A percentile compares a stretch with the other conserved stretches of the same genome.
Conservation (phyloP, 257 asterid species). For the Solanum acaule region DNA sequence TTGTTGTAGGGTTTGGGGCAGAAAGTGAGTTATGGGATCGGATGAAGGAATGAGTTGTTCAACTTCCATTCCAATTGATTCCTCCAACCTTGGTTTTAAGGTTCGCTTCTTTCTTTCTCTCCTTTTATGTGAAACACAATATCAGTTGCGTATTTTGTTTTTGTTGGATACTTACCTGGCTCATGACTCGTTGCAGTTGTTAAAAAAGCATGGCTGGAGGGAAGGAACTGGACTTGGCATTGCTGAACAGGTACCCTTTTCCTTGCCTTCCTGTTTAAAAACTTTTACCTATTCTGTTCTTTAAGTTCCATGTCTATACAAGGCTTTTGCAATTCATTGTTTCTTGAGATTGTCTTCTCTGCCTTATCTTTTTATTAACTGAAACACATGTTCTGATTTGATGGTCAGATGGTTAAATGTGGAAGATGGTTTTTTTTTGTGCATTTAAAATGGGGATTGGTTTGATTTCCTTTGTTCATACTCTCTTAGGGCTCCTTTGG, state of each 20-base stretch:
- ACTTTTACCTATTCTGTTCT: background rate
- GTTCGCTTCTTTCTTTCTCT: background rate
- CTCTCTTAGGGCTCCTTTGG: background rate
- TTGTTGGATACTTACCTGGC: background rate
- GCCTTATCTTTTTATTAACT: background rate
- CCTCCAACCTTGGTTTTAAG: slow-evolving; percentile 16
- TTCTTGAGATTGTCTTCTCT: background rate
- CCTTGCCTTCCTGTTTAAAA: background rate
- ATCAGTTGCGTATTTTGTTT: background rate
- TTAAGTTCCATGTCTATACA: background rate
- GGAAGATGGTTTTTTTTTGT: background rate
- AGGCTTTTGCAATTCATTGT: background rate
- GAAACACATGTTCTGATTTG: background rate
- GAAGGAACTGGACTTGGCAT: slow-evolving; percentile 8
- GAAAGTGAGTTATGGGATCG: background rate
- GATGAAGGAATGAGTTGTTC: background rate
- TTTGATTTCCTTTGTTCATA: background rate
- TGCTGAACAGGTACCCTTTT: background rate
- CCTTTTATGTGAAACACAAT: background rate
- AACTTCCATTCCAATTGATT: slow-evolving; percentile 5
- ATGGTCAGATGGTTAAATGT: background rate
- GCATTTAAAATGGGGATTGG: background rate
- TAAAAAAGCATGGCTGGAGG: background rate
- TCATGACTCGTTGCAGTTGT: background rate
- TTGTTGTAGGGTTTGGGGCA: background rate